Evolutionary conservation across 169 alveolate species (phyloP).

Genomic region (Plasmodium ovale): DNA sequence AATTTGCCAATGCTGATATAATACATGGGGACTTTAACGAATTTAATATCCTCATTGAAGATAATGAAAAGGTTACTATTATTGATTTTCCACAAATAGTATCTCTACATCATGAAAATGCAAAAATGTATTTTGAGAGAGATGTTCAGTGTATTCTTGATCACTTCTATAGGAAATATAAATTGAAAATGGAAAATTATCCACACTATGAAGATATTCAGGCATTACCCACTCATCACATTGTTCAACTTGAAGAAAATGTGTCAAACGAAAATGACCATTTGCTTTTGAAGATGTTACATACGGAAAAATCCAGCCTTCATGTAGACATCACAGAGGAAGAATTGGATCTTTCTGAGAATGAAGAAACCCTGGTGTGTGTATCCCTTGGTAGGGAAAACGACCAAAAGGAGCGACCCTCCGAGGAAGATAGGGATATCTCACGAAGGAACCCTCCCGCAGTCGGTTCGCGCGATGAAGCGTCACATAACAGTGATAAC

Average conservation of each 20-base stretch:
- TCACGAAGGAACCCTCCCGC: too few relatives aligned
- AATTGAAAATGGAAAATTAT: slow-evolving; percentile 90
- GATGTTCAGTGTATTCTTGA: slow-evolving; percentile 94
- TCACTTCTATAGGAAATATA: slow-evolving; percentile 93
- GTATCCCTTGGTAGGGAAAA: slow-evolving; percentile 3
- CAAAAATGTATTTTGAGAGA: slow-evolving; percentile 94
- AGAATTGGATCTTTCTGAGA: too few relatives aligned
- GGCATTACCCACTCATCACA: slow-evolving; percentile 16
- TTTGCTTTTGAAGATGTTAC: slow-evolving; percentile 16
- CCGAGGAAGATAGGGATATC: too few relatives aligned
- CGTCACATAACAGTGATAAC: too few relatives aligned
- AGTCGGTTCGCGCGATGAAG: too few relatives aligned
- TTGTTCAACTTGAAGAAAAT: slow-evolving; percentile 1
- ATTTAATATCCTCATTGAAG: slow-evolving; percentile 94
- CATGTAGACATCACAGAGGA: too few relatives aligned
- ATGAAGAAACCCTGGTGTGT: slow-evolving; percentile 19
- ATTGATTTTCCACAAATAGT: slow-evolving; percentile 99
- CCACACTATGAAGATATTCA: slow-evolving; percentile 86
- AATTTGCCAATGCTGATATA: slow-evolving; percentile 95
- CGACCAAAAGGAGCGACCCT: too few relatives aligned
- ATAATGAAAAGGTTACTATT: slow-evolving; percentile 90
- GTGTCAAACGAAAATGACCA: slow-evolving; percentile 15
- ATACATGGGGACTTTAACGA: slow-evolving; percentile 99
- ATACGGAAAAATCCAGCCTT: slow-evolving; percentile 67
- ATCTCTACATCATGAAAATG: slow-evolving; percentile 95